phyloP scores from a whole-genome alignment of 78 protist species.

The Guillardia theta region DNA sequence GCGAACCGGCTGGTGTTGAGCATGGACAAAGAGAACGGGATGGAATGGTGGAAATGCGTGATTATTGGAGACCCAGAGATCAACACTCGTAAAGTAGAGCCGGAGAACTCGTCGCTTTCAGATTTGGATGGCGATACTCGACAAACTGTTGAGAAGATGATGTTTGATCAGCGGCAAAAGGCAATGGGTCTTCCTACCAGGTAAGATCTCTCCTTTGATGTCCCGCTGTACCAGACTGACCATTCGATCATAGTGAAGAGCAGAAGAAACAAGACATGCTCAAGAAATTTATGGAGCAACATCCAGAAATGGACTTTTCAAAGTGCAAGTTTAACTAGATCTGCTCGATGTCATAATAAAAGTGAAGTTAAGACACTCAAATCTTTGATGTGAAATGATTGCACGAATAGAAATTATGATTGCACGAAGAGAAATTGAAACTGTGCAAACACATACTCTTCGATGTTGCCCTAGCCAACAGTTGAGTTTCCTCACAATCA shows the following conservation, averaged over 20 bases:
- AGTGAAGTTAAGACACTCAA: too few species aligned
- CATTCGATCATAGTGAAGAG: slow-evolving; percentile 63
- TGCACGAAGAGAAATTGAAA: too few species aligned
- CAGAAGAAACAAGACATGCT: slow-evolving; percentile 75
- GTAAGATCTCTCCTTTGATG: too few species aligned
- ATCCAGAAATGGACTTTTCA: slow-evolving; percentile 12
- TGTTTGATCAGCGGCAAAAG: slow-evolving; percentile 78
- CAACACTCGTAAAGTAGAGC: slow-evolving; percentile 59
- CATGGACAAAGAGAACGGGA: slow-evolving; percentile 42
- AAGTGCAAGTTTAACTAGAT: background rate
- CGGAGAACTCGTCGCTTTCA: slow-evolving; percentile 65
- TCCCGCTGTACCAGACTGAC: too few species aligned
- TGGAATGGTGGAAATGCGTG: slow-evolving; percentile 80
- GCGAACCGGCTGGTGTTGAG: slow-evolving; percentile 4
- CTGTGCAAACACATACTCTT: too few species aligned
- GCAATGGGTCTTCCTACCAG: slow-evolving; percentile 70
- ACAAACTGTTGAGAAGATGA: slow-evolving; percentile 79
- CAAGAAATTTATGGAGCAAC: slow-evolving; percentile 62
- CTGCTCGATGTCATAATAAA: too few species aligned
- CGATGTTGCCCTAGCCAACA: too few species aligned
- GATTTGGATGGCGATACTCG: slow-evolving; percentile 77
- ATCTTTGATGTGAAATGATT: too few species aligned
- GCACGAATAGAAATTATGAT: too few species aligned
- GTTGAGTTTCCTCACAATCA: too few species aligned
- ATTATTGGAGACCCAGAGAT: slow-evolving; percentile 56